A percentile compares a stretch with the other conserved stretches of the same genome.
phyloP scores from a whole-genome alignment of 2,329 filamentous ascomycete species.

The Madurella mycetomatis region DNA sequence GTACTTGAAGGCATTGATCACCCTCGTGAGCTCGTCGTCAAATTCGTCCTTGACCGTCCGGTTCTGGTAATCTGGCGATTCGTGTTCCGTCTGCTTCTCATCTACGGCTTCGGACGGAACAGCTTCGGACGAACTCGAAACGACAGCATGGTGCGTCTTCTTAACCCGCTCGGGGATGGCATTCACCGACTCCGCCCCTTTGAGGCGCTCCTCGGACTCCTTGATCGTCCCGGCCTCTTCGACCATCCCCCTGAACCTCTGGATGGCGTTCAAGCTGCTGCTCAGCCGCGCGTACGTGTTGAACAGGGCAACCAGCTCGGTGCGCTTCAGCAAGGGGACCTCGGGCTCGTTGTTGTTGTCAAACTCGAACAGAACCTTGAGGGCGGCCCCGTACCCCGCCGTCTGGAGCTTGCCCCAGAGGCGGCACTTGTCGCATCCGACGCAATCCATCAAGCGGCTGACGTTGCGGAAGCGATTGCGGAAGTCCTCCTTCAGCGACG shows the following conservation, averaged over 20 bases:
- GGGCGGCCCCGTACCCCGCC: slow-evolving; percentile 85
- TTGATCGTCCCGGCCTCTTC: slow-evolving; percentile 34
- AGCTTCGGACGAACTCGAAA: slow-evolving; percentile 31
- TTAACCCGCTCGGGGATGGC: slow-evolving; percentile 36
- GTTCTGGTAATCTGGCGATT: slow-evolving; percentile 30
- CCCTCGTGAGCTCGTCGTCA: slow-evolving; percentile 57
- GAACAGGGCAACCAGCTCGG: slow-evolving; percentile 88
- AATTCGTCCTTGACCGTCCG: slow-evolving; percentile 54
- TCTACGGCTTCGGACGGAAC: slow-evolving; percentile 39
- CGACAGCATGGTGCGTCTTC: slow-evolving; percentile 41
- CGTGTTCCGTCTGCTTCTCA: slow-evolving; percentile 35
- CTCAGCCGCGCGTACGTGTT: slow-evolving; percentile 90
- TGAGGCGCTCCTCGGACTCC: slow-evolving; percentile 23
- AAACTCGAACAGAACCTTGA: slow-evolving; percentile 95
- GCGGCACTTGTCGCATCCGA: slow-evolving; percentile 96
- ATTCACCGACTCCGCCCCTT: slow-evolving; percentile 26
- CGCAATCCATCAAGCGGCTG: slow-evolving; percentile 95
- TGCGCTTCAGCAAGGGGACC: slow-evolving; percentile 70
- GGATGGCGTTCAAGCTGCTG: slow-evolving; percentile 70
- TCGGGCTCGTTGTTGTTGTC: slow-evolving; percentile 57
- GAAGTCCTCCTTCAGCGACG: slow-evolving; percentile 92
- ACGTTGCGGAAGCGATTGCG: slow-evolving; percentile 96
- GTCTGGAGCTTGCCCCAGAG: slow-evolving; percentile 98
- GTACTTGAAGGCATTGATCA: slow-evolving; percentile 60
- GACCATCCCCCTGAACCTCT: slow-evolving; percentile 61